Percentiles rank a stretch among this genome's conserved stretches.
Evolutionary conservation across 805 yeast species (phyloP).

Genomic region (Suhomyces emberorum): DNA sequence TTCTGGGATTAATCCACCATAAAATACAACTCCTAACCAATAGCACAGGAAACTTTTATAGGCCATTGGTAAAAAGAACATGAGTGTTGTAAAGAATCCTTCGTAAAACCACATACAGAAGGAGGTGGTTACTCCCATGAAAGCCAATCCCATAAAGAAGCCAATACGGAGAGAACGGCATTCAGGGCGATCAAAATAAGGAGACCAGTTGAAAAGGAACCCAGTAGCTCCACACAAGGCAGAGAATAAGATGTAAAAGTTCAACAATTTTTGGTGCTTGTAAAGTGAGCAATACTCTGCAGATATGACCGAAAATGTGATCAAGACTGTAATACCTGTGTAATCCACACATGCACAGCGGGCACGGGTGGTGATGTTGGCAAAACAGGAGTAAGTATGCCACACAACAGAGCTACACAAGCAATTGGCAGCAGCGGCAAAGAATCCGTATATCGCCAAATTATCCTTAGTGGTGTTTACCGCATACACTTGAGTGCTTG

Average conservation of each 20-base stretch:
- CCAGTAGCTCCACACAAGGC: constrained; percentile 68
- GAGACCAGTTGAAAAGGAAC: constrained; percentile 84
- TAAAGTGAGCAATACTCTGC: constrained; percentile 79
- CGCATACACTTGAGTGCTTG: constrained; percentile 50
- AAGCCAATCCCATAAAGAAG: constrained; percentile 76
- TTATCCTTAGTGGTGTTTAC: constrained; percentile 43
- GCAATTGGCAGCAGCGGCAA: constrained; percentile 74
- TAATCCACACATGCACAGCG: constrained; percentile 92
- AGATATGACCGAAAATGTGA: constrained; percentile 83
- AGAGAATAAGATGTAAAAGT: constrained; percentile 57
- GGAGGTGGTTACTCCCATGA: constrained; percentile 68
- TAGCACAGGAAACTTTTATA: constrained; percentile 73
- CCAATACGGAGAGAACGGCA: constrained; percentile 73
- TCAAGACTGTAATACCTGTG: constrained; percentile 87
- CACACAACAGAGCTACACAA: constrained; percentile 75
- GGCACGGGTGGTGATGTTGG: constrained; percentile 57
- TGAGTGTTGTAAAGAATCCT: constrained; percentile 51
- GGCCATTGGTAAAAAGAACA: constrained; percentile 62
- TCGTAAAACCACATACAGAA: constrained; percentile 51
- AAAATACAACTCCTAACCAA: constrained; percentile 76
- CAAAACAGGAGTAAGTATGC: constrained; percentile 88
- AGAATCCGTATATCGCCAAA: constrained; percentile 57
- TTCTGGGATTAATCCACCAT: constrained; percentile 87
- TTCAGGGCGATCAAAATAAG: constrained; percentile 84
- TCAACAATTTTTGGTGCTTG: constrained; percentile 50